A percentile compares a stretch with the other conserved stretches of the same genome.
Conservation (phyloP, 169 alveolate genomes). For the Plasmodium cynomolgi region DNA sequence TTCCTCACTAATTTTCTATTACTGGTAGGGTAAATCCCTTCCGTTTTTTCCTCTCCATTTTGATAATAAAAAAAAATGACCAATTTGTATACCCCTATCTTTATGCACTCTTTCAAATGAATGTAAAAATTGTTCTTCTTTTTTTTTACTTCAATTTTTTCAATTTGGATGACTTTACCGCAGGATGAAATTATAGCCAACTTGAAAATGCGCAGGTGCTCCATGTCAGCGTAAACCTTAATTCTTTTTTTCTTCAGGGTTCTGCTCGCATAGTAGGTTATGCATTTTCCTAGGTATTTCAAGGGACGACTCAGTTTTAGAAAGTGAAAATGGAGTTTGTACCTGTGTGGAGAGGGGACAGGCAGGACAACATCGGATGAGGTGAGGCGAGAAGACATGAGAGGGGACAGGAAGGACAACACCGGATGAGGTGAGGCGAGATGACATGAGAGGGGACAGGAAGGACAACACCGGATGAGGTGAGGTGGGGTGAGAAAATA, state of each 20-base stretch:
- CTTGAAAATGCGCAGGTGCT: slow-evolving; percentile 11
- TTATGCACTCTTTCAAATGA: not conserved
- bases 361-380: not conserved
- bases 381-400: not conserved
- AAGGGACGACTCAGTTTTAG: slow-evolving; percentile 8
- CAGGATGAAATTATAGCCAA: not conserved
- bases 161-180: not conserved
- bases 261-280: not conserved
- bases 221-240: not conserved
- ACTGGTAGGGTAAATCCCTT: slow-evolving; percentile 69
- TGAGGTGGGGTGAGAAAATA: not conserved
- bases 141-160: slow-evolving; percentile 1
- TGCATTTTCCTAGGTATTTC: slow-evolving; percentile 32
- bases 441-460: not conserved
- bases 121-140: not conserved
- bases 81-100: slow-evolving; percentile 21
- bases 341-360: not conserved
- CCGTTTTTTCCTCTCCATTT: slow-evolving; percentile 19
- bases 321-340: slow-evolving; percentile 23
- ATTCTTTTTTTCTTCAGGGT: not conserved
- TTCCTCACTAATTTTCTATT: slow-evolving; percentile 24
- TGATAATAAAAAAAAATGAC: slow-evolving; percentile 19
- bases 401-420: not conserved
- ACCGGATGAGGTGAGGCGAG: not conserved
- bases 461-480: not conserved